phyloP scores from a whole-genome alignment of 768 basidiomycete species.

The Goffeauzyma gilvescens region DNA sequence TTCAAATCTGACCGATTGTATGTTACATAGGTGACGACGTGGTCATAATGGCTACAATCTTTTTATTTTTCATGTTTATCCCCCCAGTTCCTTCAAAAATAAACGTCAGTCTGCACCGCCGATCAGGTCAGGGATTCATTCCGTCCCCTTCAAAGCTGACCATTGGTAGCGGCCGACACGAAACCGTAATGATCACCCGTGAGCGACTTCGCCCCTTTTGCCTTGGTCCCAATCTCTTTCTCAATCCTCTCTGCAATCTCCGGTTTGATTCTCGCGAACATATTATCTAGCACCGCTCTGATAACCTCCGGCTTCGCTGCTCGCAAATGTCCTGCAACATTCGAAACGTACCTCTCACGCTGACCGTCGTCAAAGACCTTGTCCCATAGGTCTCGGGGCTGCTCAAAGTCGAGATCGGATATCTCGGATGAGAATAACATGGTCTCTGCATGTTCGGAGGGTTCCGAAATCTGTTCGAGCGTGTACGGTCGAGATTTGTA shows the following conservation, averaged over 20 bases:
- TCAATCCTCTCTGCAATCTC: slow-evolving; percentile 57
- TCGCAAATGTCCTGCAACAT: slow-evolving; percentile 33
- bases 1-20: too few species aligned
- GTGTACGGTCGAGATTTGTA: slow-evolving; percentile 6
- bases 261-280: slow-evolving; percentile 63
- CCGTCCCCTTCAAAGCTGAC: too few species aligned
- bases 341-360: slow-evolving; percentile 31
- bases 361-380: slow-evolving; percentile 32
- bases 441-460: slow-evolving; percentile 33
- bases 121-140: too few species aligned
- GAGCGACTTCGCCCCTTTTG: too few species aligned
- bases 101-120: too few species aligned
- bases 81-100: too few species aligned
- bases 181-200: too few species aligned
- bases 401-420: slow-evolving; percentile 49
- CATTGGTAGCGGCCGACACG: too few species aligned
- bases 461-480: slow-evolving; percentile 3
- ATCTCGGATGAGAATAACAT: slow-evolving; percentile 40
- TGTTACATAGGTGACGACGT: too few species aligned
- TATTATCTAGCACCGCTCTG: slow-evolving; percentile 31
- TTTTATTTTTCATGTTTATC: too few species aligned
- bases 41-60: too few species aligned
- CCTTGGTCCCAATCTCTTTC: slow-evolving; percentile 44
- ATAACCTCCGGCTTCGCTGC: slow-evolving; percentile 25
- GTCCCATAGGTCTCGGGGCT: slow-evolving; percentile 24